A percentile compares a stretch with the other conserved stretches of the same genome.
These are phyloP conservation scores for Blepharisma stoltei DNA, from an alignment of 73 alveolate genomes.

Conservation along the genomic window DNA sequence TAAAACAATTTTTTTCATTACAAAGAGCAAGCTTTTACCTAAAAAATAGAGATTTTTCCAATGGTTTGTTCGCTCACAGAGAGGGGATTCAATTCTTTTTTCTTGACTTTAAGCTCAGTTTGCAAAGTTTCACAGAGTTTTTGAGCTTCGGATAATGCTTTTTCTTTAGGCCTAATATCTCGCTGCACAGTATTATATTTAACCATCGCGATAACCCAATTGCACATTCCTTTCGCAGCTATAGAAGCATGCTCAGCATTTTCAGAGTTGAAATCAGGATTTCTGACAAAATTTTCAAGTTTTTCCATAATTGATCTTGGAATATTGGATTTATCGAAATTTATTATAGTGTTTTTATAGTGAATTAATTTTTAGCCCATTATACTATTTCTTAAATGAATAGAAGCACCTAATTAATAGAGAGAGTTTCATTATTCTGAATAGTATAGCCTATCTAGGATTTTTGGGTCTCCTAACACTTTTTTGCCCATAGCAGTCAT, in stretches of 20 bases:
- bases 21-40: too few relatives aligned
- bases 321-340: slow-evolving; percentile 65
- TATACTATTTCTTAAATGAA: too few relatives aligned
- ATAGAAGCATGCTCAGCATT: slow-evolving; percentile 74
- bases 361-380: too few relatives aligned
- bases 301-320: slow-evolving; percentile 49
- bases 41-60: too few relatives aligned
- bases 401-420: too few relatives aligned
- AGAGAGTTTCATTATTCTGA: too few relatives aligned
- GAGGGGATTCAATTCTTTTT: slow-evolving; percentile 54
- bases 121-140: slow-evolving; percentile 55
- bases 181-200: slow-evolving; percentile 64
- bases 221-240: slow-evolving; percentile 84
- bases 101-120: slow-evolving; percentile 52
- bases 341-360: too few relatives aligned
- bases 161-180: slow-evolving; percentile 66
- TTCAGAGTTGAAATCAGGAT: slow-evolving; percentile 71
- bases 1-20: neutral
- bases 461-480: slow-evolving; percentile 60
- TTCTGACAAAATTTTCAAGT: slow-evolving; percentile 52
- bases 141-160: slow-evolving; percentile 63
- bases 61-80: too few relatives aligned
- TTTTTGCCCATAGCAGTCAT: slow-evolving; percentile 56
- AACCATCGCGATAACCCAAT: slow-evolving; percentile 90
- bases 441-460: slow-evolving; percentile 45